Evolutionary conservation across 73 alveolate genomes (phyloP).

Genomic region (Symbiodinium pilosum): DNA sequence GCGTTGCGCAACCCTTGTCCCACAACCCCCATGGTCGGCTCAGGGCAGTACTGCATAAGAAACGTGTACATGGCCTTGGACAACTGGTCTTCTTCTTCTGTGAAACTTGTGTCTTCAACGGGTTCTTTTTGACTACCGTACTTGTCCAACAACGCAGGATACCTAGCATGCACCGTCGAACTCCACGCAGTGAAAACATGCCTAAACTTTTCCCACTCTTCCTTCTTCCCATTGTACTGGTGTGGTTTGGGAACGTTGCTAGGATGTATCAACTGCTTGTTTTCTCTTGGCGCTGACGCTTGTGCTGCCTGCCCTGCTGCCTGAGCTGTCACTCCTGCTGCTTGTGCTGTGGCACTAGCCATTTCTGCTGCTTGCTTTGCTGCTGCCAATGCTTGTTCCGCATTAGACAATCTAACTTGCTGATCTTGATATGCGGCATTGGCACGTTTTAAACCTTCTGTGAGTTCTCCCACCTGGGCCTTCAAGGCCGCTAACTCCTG

Average conservation of each 20-base stretch:
- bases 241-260: conserved; percentile 58
- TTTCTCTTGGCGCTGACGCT: not conserved
- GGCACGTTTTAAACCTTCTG: not conserved
- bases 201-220: conserved; percentile 59
- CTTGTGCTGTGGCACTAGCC: not conserved
- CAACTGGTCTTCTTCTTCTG: conserved; percentile 15
- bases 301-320: not conserved
- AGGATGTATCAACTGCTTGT: conserved; percentile 19
- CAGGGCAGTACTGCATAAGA: conserved; percentile 56
- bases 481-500: not conserved
- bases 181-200: conserved; percentile 37
- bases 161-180: conserved; percentile 35
- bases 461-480: not conserved
- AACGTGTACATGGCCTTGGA: conserved; percentile 49
- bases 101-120: not conserved
- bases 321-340: conserved; percentile 14
- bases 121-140: not conserved
- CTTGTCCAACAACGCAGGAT: conserved; percentile 44
- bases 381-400: not conserved
- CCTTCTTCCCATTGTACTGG: conserved; percentile 21
- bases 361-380: not conserved
- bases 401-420: not conserved
- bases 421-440: not conserved
- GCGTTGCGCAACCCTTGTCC: conserved; percentile 32
- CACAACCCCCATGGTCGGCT: conserved; percentile 40